Base-by-base conservation (phyloP, 306 rosid genomes). In the Dryas alaskensis region DNA sequence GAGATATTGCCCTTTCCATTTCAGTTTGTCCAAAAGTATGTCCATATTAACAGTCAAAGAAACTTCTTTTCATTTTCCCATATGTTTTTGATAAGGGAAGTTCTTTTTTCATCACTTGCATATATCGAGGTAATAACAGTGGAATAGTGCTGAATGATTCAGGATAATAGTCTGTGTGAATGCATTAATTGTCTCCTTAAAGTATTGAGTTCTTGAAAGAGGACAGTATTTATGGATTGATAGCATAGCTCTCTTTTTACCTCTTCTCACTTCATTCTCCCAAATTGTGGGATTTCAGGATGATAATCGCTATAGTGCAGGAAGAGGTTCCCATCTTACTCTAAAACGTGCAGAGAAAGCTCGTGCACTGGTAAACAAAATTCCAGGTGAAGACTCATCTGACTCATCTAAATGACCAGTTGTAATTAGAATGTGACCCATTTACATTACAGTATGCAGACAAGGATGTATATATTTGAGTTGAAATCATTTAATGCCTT, bases 271-370 rank as follows among this genome's bases (percentile, higher is more conserved):
- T 59, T 73, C 4, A 37, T 54, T 13, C 43, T 79, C 70, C 22
- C 65, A 31, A 4, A 19, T 48, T 65, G 13, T 70, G 65, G 25
- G 13, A 40, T 64, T 67, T 54, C 83, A 92, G 97, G 97, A 92
- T 71, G 90, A 89, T 46, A 92, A 84, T 74, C 88, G 97, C 54
- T 92, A 84, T 50, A 89, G 80, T 81, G 89, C 93, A 73, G 93
- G 93, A 79, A 84, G 91, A 77, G 97, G 97, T 50, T 72, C 86
- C 1, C 93, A 92, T 80, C 92, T 92, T 73, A 70, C 81, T 65
- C 70, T 89, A 76, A 92, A 87, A 79, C 90, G 87, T 47, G 96
- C 96, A 43, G 97, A 89, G 85, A 92, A 84, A 78, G 93, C 93
- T 14, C 96, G 96, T 59, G 78, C 78, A 60, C 60, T 87, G 45